A percentile compares a stretch with the other conserved stretches of the same genome.
Evolutionary conservation across 345 rosid genomes (phyloP).

Genomic region (Salix dunnii): DNA sequence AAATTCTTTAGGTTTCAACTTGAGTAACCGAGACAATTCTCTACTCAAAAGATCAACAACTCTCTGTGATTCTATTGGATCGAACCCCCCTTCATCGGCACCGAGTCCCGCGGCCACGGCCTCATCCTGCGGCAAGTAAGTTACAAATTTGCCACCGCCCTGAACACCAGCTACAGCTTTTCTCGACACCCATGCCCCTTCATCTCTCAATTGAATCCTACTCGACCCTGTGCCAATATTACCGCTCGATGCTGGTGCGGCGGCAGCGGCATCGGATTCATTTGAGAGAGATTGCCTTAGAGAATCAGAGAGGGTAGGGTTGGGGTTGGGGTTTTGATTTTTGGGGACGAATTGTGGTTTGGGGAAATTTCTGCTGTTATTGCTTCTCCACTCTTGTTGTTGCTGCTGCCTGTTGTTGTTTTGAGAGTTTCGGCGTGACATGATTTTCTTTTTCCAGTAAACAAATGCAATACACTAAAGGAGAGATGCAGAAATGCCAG

Average conservation of each 20-base stretch:
- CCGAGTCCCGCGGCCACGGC: constrained; percentile 82
- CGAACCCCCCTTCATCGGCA: constrained; percentile 76
- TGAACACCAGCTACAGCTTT: constrained; percentile 25
- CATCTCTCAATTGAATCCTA: constrained; percentile 42
- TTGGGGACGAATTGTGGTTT: constrained; percentile 52
- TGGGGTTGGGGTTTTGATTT: constrained; percentile 26
- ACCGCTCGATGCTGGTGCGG: constrained; percentile 15
- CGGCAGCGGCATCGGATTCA: constrained; percentile 30
- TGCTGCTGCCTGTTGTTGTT: constrained; percentile 21
- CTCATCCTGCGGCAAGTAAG: constrained; percentile 93
- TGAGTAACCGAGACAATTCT: constrained; percentile 77
- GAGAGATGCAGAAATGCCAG: no score
- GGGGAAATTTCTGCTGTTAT: constrained; percentile 29
- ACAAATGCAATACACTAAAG: no score
- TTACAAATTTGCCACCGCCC: constrained; percentile 52
- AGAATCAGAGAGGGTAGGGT: constrained; percentile 37
- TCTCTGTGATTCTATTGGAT: constrained; percentile 87
- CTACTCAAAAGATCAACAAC: constrained; percentile 89
- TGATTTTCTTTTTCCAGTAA: not conserved
- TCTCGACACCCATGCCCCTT: constrained; percentile 39
- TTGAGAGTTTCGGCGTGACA: constrained; percentile 54
- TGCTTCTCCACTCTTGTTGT: constrained; percentile 5
- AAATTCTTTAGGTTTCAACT: constrained; percentile 69
- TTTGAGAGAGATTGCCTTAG: constrained; percentile 44
- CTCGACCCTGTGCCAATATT: constrained; percentile 15